These are phyloP conservation scores for Myochromella boudieri DNA, from an alignment of 768 basidiomycete species.

Conservation along the genomic window DNA sequence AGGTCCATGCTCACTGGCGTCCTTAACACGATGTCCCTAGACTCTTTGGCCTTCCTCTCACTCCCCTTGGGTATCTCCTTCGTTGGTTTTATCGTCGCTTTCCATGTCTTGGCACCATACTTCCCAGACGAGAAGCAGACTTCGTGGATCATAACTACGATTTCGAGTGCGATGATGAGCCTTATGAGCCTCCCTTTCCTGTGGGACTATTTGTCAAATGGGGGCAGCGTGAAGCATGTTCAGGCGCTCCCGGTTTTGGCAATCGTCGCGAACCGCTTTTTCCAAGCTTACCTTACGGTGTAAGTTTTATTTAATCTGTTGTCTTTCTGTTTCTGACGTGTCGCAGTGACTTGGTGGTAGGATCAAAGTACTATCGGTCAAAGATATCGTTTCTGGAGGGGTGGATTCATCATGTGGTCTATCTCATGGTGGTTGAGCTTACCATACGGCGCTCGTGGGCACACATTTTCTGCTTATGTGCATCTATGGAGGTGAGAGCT, in stretches of 20 bases:
- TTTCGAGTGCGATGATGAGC: conserved; percentile 12
- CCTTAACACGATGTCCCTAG: neutral
- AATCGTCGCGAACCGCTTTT: conserved; percentile 11
- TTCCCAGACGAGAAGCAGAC: conserved; percentile 15
- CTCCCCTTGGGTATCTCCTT: conserved; percentile 18
- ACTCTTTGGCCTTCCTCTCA: neutral
- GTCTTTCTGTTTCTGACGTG: neutral
- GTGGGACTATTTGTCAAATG: conserved; percentile 14
- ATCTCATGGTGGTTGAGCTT: conserved; percentile 25
- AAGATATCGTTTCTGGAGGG: conserved; percentile 22
- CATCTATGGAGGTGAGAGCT: conserved; percentile 45
- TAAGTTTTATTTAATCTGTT: neutral
- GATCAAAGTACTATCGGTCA: conserved; percentile 43
- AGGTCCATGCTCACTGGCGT: neutral
- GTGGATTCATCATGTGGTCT: conserved; percentile 15
- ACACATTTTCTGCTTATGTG: conserved; percentile 43
- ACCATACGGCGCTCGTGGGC: conserved; percentile 32
- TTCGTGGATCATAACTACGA: conserved; percentile 23
- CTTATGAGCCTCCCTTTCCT: conserved; percentile 15
- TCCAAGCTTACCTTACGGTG: conserved; percentile 19
- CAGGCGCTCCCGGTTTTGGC: conserved; percentile 9
- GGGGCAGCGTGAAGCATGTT: conserved; percentile 13
- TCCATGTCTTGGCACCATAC: conserved; percentile 26
- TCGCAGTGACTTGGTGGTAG: conserved; percentile 45
- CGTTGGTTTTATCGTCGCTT: conserved; percentile 21